Percentiles rank a stretch among this genome's conserved stretches.
phyloP scores from a whole-genome alignment of 1,284 basidiomycete genomes.

The Austropuccinia psidii region DNA sequence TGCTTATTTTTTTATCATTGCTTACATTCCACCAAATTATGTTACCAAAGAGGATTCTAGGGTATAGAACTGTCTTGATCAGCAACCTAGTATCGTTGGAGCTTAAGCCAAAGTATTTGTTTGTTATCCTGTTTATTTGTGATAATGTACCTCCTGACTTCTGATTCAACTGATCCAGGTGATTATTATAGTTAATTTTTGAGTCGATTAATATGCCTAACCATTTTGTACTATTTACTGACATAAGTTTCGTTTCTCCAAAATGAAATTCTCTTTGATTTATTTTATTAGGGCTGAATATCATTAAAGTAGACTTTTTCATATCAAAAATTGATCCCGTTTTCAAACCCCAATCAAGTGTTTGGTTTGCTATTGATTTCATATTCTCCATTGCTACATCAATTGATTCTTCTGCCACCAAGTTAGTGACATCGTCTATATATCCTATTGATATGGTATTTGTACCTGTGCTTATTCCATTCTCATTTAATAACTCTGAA shows the following conservation, averaged over 20 bases:
- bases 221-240: not conserved
- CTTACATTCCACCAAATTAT: not conserved
- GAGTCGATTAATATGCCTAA: not conserved
- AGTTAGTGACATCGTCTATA: constrained; percentile 11
- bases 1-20: not conserved
- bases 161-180: not conserved
- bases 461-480: not conserved
- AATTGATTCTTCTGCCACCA: not conserved
- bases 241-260: not conserved
- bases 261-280: not conserved
- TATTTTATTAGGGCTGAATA: not conserved
- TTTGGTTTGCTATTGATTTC: not conserved
- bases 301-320: not conserved
- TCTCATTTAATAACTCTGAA: not conserved
- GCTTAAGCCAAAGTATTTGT: not conserved
- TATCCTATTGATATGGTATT: constrained; percentile 6
- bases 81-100: not conserved
- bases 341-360: not conserved
- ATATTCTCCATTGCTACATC: not conserved
- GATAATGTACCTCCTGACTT: not conserved
- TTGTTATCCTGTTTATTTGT: not conserved
- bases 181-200: not conserved
- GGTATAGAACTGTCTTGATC: not conserved
- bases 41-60: constrained; percentile 1
- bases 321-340: constrained; percentile 9